A percentile compares a stretch with the other conserved stretches of the same genome.
phyloP scores from a whole-genome alignment of 2,329 filamentous ascomycete genomes.

The Lasiodiplodia hormozganensis region DNA sequence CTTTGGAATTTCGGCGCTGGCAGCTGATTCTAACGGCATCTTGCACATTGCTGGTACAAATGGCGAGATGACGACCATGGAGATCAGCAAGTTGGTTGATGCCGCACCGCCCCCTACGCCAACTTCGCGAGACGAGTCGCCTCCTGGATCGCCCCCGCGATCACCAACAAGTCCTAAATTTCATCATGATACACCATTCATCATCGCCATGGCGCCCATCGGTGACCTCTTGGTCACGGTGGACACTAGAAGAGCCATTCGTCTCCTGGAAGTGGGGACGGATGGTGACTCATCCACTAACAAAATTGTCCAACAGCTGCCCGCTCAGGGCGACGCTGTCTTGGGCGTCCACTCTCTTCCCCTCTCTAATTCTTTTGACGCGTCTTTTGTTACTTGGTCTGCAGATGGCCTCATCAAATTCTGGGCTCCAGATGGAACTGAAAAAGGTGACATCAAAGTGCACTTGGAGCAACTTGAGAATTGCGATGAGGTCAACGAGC shows the following conservation, averaged over 20 bases:
- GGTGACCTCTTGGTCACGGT: conserved; percentile 59
- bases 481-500: conserved; percentile 62
- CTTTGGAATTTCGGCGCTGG: conserved; percentile 73
- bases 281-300: conserved; percentile 40
- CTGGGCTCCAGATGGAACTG: conserved; percentile 78
- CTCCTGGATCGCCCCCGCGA: conserved; percentile 34
- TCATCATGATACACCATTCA: conserved; percentile 38
- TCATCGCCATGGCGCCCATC: conserved; percentile 48
- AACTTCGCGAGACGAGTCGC: conserved; percentile 42
- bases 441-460: conserved; percentile 69
- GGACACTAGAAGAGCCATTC: conserved; percentile 76
- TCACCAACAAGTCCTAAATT: conserved; percentile 17
- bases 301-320: conserved; percentile 51
- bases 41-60: conserved; percentile 74
- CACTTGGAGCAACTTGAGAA: conserved; percentile 68
- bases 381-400: conserved; percentile 90
- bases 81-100: conserved; percentile 44
- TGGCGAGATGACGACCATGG: conserved; percentile 60
- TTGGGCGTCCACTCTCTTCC: conserved; percentile 75
- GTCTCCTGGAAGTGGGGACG: conserved; percentile 60
- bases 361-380: conserved; percentile 65
- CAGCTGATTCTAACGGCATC: conserved; percentile 62
- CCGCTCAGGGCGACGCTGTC: conserved; percentile 65
- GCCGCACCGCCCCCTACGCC: conserved; percentile 46
- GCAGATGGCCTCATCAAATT: conserved; percentile 79